A percentile compares a stretch with the other conserved stretches of the same genome.
These are phyloP conservation scores for Chrysopogon serrulatus DNA, from an alignment of 176 grass and related monocot genomes.

Conservation along the genomic window DNA sequence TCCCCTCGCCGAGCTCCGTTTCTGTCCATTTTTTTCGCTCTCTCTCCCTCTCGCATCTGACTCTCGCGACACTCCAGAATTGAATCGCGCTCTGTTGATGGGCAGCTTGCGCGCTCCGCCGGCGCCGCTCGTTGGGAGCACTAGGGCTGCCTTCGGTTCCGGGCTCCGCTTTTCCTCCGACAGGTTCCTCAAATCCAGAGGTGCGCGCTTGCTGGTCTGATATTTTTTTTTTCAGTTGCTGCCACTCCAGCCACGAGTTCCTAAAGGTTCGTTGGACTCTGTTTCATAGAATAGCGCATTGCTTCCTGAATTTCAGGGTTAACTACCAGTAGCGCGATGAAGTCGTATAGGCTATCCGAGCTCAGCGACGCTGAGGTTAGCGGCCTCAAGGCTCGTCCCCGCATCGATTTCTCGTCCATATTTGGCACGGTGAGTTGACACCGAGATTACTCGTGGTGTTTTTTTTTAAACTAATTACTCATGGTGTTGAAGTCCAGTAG, in stretches of 20 bases:
- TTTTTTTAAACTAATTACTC: too few relatives aligned
- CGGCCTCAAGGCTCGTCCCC: slow-evolving; percentile 77
- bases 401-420: slow-evolving; percentile 93
- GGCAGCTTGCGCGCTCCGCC: slow-evolving; percentile 30
- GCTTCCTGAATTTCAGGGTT: slow-evolving; percentile 29
- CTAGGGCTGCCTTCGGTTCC: background rate
- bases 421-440: slow-evolving; percentile 60
- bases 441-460: background rate
- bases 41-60: background rate
- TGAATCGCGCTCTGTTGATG: slow-evolving; percentile 13
- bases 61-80: slow-evolving; percentile 9
- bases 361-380: slow-evolving; percentile 63
- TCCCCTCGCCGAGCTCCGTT: background rate
- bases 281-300: background rate
- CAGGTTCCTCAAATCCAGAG: slow-evolving; percentile 7
- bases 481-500: background rate
- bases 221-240: background rate
- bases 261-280: background rate
- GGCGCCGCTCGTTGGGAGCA: background rate
- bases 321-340: slow-evolving; percentile 61
- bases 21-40: background rate
- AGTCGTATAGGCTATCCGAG: slow-evolving; percentile 78
- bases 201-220: background rate
- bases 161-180: background rate
- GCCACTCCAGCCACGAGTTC: background rate